Base-by-base conservation (phyloP, 257 asterid genomes). In the Craterostigma plantagineum region DNA sequence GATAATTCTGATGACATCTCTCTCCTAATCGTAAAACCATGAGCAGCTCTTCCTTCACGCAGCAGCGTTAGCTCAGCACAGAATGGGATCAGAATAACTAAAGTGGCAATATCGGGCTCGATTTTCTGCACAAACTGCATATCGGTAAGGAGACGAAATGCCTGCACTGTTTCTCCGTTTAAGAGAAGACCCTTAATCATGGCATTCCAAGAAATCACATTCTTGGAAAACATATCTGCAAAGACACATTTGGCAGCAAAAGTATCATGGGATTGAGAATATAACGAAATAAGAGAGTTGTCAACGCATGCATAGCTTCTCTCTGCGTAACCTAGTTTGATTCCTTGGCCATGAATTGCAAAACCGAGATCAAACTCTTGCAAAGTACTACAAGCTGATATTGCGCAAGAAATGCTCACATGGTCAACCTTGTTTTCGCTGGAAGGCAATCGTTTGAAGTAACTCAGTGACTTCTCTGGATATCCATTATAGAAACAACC, bases 171-270 rank as follows among this genome's bases (percentile, higher is more conserved):
- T 34, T 63, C 57, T 18, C 54, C 79, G 48, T 60, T 71, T 34
- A 52, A 33, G 44, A 63, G 54, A 14, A 66, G 57, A 3, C 81
- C 92, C 54, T 44, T 71, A 11, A 77, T 77, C 76, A 77, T 66
- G 35, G 81, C 70, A 63, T 77, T 77, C 85, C 81, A 77, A 43
- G 92, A 70, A 40, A 77, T 52, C 48, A 59, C 73, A 57, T 77
- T 71, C 63, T 66, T 68, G 18, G 35, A 17, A 15, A 8, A 38
- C 66, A 75, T 63, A 53, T 35, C 56, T 35, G 52, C 16, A 45
- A 74, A 77, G 15, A 77, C 52, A 48, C 43, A 35, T 52, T 60
- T 55, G 11, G 73, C 69, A 46, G 81, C 67, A 49, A 37, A 35
- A 33, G 62, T 34, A 45, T 74, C 67, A 16, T 53, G 46, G 16